Base-by-base conservation (phyloP, 2,329 filamentous ascomycete genomes). In the Aureobasidium zeae region DNA sequence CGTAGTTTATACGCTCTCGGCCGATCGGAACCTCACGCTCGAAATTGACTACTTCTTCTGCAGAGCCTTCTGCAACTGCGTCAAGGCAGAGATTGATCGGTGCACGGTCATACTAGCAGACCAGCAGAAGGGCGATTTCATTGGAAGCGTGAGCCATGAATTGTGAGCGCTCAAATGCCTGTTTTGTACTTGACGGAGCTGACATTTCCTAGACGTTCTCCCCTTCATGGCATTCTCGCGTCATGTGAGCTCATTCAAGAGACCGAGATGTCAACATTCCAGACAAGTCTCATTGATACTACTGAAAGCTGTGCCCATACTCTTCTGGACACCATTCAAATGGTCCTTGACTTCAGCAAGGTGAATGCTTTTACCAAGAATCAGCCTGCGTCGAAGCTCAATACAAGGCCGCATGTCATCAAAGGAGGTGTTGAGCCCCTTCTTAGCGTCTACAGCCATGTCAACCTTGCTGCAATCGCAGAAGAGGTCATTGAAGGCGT, bases 401-500 rank as follows among this genome's bases (percentile, higher is more conserved):
- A 49, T 13, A 31, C 21, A 4, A 39, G 34, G 19, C 44, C 44
- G 11, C 35, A 35, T 15, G 16, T 46, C 13, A 34, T 45, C 28
- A 32, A 38, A 16, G 35, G 35, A 12, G 44, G 44, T 13, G 13
- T 39, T 21, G 44, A 46, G 55, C 32, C 59, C 47, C 15, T 46
- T 49, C 31, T 63, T 46, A 48, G 55, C 43, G 31, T 55, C 7
- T 55, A 55, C n/a, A 49, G 53, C 8, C 38, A 51, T 17, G 44
- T 66, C 1, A 66, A 71, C 47, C 50, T 71, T 1, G 62, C 62
- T 8, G 55, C 64, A 3, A 49, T 74, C 9, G 64, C 70, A 1
- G 73, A 75, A 54, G 72, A 76, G 49, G 72, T 73, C 0, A 65
- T 70, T 10, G 71, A 74, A 48, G 71, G 70, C 3, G 69, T 73